Evolutionary conservation across 768 basidiomycete genomes (phyloP).

Genomic region (Tephrocybe sp.): DNA sequence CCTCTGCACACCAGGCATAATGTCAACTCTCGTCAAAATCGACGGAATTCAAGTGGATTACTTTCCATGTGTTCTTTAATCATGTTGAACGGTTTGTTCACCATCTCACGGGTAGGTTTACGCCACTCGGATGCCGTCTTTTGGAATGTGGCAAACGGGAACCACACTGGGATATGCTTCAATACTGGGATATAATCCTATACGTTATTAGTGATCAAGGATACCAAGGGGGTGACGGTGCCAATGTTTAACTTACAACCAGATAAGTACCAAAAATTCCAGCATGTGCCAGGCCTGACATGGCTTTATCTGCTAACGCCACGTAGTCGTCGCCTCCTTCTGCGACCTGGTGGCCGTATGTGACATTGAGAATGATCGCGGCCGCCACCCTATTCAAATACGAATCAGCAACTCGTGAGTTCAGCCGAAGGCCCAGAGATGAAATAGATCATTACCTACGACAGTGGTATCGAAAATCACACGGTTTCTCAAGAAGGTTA

Average conservation of each 20-base stretch:
- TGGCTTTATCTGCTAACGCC: slow-evolving; percentile 37
- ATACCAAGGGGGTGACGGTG: neutral
- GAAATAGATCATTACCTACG: slow-evolving; percentile 25
- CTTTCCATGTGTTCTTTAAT: slow-evolving; percentile 36
- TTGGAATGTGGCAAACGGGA: slow-evolving; percentile 42
- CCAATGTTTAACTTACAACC: slow-evolving; percentile 30
- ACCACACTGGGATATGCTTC: slow-evolving; percentile 40
- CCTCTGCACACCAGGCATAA: slow-evolving; percentile 20
- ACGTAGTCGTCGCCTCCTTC: slow-evolving; percentile 40
- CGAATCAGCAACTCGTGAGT: neutral
- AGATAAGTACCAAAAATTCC: slow-evolving; percentile 44
- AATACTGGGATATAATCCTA: slow-evolving; percentile 34
- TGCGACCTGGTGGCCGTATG: slow-evolving; percentile 38
- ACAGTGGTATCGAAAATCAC: slow-evolving; percentile 34
- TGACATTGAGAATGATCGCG: slow-evolving; percentile 39
- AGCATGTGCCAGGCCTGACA: slow-evolving; percentile 33
- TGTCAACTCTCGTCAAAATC: too few species aligned
- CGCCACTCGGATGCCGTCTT: slow-evolving; percentile 38
- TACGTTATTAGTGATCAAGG: neutral
- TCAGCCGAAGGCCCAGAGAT: neutral
- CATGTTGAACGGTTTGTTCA: slow-evolving; percentile 37
- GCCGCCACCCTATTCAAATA: slow-evolving; percentile 30
- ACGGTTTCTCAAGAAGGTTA: slow-evolving; percentile 35
- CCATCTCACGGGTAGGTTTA: slow-evolving; percentile 31
- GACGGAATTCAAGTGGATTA: too few species aligned